phyloP scores from a whole-genome alignment of 441 rosid genomes.

The Populus trichocarpa region DNA sequence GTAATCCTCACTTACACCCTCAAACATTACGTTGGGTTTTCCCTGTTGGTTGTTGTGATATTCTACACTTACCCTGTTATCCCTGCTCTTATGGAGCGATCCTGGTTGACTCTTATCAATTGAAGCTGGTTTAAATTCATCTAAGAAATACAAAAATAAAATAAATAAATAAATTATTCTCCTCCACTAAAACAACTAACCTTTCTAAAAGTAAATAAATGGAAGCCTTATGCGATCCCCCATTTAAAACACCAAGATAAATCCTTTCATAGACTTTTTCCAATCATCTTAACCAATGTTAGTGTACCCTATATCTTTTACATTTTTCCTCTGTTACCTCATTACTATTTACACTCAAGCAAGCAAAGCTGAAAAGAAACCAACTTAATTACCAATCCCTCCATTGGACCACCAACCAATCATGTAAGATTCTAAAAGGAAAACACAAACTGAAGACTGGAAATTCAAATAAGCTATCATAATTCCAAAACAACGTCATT shows the following conservation, averaged over 20 bases:
- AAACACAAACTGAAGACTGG: not conserved
- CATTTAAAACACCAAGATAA: not conserved
- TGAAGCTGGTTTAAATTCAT: constrained; percentile 83
- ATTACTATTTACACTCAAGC: not conserved
- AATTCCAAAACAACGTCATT: not conserved
- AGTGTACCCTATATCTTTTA: not conserved
- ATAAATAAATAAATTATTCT: not conserved
- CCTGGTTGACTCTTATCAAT: constrained; percentile 72
- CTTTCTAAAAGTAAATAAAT: not conserved
- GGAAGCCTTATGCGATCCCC: constrained; percentile 32
- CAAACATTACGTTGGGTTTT: constrained; percentile 61
- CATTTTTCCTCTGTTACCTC: not conserved
- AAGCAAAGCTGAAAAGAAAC: no score
- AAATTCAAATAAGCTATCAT: not conserved
- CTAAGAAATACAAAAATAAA: constrained; percentile 21
- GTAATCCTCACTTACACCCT: constrained; percentile 75
- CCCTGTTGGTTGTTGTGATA: constrained; percentile 75
- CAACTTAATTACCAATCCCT: not conserved
- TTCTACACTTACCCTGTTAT: constrained; percentile 67
- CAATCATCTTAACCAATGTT: not conserved
- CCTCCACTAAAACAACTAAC: not conserved
- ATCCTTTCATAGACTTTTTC: not conserved
- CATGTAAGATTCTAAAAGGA: not conserved
- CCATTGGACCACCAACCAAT: not conserved
- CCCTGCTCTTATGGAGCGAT: constrained; percentile 56